These are phyloP conservation scores for Ganoderma leucocontextum DNA, from an alignment of 1,284 basidiomycete species.

Conservation along the genomic window DNA sequence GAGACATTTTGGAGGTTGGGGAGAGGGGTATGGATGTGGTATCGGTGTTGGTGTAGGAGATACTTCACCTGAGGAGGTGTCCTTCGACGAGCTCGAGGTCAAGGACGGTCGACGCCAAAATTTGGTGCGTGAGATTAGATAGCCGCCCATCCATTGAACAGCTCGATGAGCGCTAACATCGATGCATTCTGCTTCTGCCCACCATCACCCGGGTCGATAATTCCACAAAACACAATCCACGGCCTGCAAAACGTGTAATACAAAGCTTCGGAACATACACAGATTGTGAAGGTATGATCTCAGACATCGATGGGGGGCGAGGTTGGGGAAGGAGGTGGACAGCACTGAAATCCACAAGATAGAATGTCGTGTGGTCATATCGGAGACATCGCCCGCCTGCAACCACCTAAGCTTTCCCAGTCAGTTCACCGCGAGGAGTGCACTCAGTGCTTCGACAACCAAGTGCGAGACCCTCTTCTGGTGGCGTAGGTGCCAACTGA, in stretches of 20 bases:
- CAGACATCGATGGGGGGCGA: slow-evolving; percentile 16
- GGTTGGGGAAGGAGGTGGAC: background rate
- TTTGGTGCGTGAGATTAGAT: slow-evolving; percentile 32
- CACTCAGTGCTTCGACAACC: slow-evolving; percentile 96
- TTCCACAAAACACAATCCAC: background rate
- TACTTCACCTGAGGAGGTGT: background rate
- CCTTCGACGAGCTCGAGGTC: no score
- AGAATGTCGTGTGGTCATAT: slow-evolving; percentile 44
- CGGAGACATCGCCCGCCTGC: slow-evolving; percentile 48
- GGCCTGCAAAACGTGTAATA: background rate
- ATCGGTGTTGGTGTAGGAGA: slow-evolving; percentile 7
- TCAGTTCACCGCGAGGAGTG: slow-evolving; percentile 88
- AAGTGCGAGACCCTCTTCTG: slow-evolving; percentile 59
- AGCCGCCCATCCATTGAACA: slow-evolving; percentile 20
- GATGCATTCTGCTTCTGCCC: background rate
- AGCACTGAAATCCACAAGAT: slow-evolving; percentile 7
- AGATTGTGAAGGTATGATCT: slow-evolving; percentile 23
- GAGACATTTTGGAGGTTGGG: slow-evolving; percentile 35
- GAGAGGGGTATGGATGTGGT: slow-evolving; percentile 8
- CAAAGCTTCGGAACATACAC: background rate
- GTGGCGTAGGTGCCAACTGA: slow-evolving; percentile 12
- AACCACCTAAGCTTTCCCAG: slow-evolving; percentile 53
- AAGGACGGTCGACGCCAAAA: slow-evolving; percentile 8
- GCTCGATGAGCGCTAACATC: background rate
- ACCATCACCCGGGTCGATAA: background rate